phyloP scores from a whole-genome alignment of 1,139 yeast species.

The Zygosaccharomyces sapae region DNA sequence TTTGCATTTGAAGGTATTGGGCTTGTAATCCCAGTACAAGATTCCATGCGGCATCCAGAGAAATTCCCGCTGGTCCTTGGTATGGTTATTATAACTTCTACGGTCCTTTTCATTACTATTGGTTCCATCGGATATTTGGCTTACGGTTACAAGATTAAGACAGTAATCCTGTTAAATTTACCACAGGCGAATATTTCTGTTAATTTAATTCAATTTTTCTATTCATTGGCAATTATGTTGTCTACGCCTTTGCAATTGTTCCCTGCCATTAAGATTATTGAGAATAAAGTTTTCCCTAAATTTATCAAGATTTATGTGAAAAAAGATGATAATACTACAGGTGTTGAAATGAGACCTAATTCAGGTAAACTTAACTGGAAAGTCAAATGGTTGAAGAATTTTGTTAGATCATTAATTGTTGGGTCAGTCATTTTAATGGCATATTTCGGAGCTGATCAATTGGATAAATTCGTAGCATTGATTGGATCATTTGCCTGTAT shows the following conservation, averaged over 20 bases:
- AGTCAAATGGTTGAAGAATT: constrained; percentile 66
- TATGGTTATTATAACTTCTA: constrained; percentile 56
- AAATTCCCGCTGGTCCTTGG: constrained; percentile 62
- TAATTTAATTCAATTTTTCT: constrained; percentile 59
- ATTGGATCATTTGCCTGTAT: constrained; percentile 81
- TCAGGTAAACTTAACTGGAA: constrained; percentile 53
- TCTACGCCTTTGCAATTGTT: constrained; percentile 73
- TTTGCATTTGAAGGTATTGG: constrained; percentile 83
- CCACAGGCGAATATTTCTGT: constrained; percentile 63
- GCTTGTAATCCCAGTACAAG: constrained; percentile 68
- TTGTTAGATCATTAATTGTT: constrained; percentile 52
- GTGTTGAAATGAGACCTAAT: constrained; percentile 24
- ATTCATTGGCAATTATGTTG: constrained; percentile 66
- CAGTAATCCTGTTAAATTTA: constrained; percentile 65
- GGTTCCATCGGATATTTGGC: constrained; percentile 68
- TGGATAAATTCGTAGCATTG: constrained; percentile 70
- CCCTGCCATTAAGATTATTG: constrained; percentile 72
- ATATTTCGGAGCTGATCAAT: constrained; percentile 58
- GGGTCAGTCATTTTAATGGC: constrained; percentile 50
- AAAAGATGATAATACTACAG: constrained; percentile 16
- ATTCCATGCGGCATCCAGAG: constrained; percentile 70
- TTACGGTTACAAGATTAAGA: constrained; percentile 61
- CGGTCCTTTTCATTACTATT: constrained; percentile 54
- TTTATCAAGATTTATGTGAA: constrained; percentile 30
- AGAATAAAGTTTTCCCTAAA: constrained; percentile 51